These are phyloP conservation scores for Teratosphaeria pseudoeucalypti DNA, from an alignment of 2,329 filamentous ascomycete genomes.

Conservation along the genomic window DNA sequence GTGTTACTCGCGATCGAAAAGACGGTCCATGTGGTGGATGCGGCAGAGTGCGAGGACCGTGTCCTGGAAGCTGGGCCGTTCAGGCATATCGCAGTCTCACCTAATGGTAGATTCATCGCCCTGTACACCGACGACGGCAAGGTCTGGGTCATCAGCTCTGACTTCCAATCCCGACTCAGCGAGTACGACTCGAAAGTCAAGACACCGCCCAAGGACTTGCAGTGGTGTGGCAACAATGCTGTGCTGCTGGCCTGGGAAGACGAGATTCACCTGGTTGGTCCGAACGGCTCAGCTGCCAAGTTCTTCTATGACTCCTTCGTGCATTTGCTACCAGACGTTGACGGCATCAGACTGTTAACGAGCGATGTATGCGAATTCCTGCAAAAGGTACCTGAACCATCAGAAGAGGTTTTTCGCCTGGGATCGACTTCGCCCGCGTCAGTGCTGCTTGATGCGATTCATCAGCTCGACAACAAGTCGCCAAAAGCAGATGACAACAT, in stretches of 20 bases:
- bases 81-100: conserved; percentile 78
- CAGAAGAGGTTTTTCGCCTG: conserved; percentile 75
- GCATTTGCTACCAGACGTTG: conserved; percentile 75
- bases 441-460: conserved; percentile 85
- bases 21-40: conserved; percentile 79
- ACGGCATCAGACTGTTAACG: conserved; percentile 82
- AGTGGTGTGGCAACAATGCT: conserved; percentile 95
- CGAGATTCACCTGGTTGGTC: conserved; percentile 87
- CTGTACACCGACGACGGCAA: conserved; percentile 78
- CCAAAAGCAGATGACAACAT: conserved; percentile 98
- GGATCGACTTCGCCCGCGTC: conserved; percentile 82
- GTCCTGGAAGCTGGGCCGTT: conserved; percentile 89
- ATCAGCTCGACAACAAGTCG: conserved; percentile 83
- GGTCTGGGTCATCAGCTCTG: conserved; percentile 85
- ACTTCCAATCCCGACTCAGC: conserved; percentile 85
- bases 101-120: conserved; percentile 78
- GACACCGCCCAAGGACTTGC: conserved; percentile 74
- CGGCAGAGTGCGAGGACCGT: conserved; percentile 81
- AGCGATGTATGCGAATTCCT: conserved; percentile 95
- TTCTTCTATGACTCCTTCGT: conserved; percentile 82
- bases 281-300: conserved; percentile 61
- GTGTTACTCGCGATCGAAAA: conserved; percentile 75
- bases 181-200: conserved; percentile 84
- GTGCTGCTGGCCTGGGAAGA: conserved; percentile 95
- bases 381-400: conserved; percentile 68